Evolutionary conservation across 176 grass and related monocot species (phyloP).

Genomic region (Elaeis guineensis): DNA sequence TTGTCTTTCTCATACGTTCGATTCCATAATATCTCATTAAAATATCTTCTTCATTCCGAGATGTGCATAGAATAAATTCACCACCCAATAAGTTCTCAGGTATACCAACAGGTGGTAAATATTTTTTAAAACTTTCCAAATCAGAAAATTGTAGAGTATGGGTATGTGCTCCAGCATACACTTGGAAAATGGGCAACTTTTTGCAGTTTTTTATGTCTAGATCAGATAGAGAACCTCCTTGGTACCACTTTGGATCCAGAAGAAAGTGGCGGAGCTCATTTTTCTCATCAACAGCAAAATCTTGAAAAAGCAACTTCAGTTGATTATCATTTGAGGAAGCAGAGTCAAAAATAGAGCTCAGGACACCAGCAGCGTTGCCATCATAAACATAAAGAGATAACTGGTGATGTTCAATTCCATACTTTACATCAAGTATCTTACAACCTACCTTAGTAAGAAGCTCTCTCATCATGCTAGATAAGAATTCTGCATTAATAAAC

Average conservation of each 20-base stretch:
- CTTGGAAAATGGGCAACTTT: slow-evolving; percentile 71
- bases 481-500: slow-evolving; percentile 57
- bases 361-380: slow-evolving; percentile 59
- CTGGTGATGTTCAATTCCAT: slow-evolving; percentile 45
- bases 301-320: slow-evolving; percentile 50
- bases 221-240: slow-evolving; percentile 46
- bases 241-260: slow-evolving; percentile 94
- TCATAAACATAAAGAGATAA: slow-evolving; percentile 65
- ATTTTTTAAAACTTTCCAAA: slow-evolving; percentile 62
- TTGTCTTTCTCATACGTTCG: slow-evolving; percentile 62
- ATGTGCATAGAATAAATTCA: slow-evolving; percentile 70
- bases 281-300: slow-evolving; percentile 60
- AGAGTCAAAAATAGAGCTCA: slow-evolving; percentile 70
- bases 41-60: slow-evolving; percentile 64
- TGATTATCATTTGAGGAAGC: slow-evolving; percentile 42
- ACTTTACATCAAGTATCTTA: slow-evolving; percentile 64
- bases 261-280: slow-evolving; percentile 74
- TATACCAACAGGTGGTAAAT: slow-evolving; percentile 67
- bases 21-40: slow-evolving; percentile 76
- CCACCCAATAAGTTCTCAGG: slow-evolving; percentile 56
- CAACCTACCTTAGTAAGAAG: slow-evolving; percentile 75
- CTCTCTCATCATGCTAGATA: slow-evolving; percentile 54
- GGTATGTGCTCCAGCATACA: slow-evolving; percentile 49
- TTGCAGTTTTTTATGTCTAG: slow-evolving; percentile 66
- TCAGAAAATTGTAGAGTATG: slow-evolving; percentile 50